These are phyloP conservation scores for Neoboletus subvelutipes DNA, from an alignment of 768 basidiomycete genomes.

Conservation along the genomic window DNA sequence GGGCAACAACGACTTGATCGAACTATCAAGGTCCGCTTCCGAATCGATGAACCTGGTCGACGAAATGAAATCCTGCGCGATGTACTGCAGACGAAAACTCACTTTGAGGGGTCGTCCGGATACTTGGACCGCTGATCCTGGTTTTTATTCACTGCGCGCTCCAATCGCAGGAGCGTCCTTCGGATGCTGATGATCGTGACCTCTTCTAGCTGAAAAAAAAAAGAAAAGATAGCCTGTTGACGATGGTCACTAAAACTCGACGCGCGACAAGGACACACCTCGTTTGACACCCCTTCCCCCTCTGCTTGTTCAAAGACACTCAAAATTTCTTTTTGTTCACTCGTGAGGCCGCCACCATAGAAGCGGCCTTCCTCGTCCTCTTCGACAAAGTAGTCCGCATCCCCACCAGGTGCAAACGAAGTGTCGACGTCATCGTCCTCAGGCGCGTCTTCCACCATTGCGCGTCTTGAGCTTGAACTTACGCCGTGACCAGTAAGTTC, in stretches of 20 bases:
- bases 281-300: slow-evolving; percentile 60
- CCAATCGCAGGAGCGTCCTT: slow-evolving; percentile 74
- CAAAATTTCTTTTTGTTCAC: slow-evolving; percentile 91
- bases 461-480: slow-evolving; percentile 37
- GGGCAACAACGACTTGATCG: slow-evolving; percentile 85
- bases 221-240: slow-evolving; percentile 1
- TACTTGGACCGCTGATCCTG: slow-evolving; percentile 96
- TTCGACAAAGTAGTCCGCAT: slow-evolving; percentile 87
- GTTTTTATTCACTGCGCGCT: slow-evolving; percentile 90
- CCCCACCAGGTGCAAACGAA: slow-evolving; percentile 79
- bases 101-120: slow-evolving; percentile 91
- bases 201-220: slow-evolving; percentile 53
- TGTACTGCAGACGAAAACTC: slow-evolving; percentile 12
- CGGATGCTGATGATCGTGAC: slow-evolving; percentile 71
- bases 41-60: slow-evolving; percentile 91
- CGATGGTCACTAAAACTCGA: neutral
- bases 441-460: slow-evolving; percentile 58
- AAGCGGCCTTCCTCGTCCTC: slow-evolving; percentile 93
- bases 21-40: slow-evolving; percentile 88
- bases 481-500: slow-evolving; percentile 4
- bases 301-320: slow-evolving; percentile 87
- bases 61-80: neutral
- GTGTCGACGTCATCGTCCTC: slow-evolving; percentile 30
- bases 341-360: slow-evolving; percentile 90
- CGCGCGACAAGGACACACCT: slow-evolving; percentile 47